These are phyloP conservation scores for Nicotiana benthamiana DNA, from an alignment of 257 asterid species.

Conservation along the genomic window DNA sequence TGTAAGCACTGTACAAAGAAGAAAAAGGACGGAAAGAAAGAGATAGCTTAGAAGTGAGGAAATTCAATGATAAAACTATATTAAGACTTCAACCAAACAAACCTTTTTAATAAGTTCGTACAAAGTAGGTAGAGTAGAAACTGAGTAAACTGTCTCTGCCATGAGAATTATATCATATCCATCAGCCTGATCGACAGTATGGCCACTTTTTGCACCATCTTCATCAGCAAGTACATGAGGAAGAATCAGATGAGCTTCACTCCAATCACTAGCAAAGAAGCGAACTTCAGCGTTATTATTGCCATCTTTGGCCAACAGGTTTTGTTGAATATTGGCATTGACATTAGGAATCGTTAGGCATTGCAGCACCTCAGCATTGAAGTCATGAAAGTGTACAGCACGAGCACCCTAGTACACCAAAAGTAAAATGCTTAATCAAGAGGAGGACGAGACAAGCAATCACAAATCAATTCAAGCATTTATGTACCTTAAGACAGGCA, in stretches of 20 bases:
- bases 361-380: conserved; percentile 81
- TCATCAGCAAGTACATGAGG: conserved; percentile 26
- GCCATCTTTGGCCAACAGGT: conserved; percentile 16
- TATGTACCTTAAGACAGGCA: conserved; percentile 62
- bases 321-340: conserved; percentile 42
- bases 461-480: background rate
- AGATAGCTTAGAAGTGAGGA: conserved; percentile 9
- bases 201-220: background rate
- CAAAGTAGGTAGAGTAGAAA: conserved; percentile 58
- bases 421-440: background rate
- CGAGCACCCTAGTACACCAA: conserved; percentile 50
- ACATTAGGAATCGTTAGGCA: conserved; percentile 88
- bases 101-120: conserved; percentile 75
- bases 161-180: conserved; percentile 80
- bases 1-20: conserved; percentile 44
- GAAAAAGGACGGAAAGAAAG: background rate
- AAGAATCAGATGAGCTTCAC: conserved; percentile 55
- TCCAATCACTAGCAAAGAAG: conserved; percentile 94
- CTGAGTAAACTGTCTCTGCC: conserved; percentile 96
- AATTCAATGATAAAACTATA: background rate
- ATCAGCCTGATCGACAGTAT: conserved; percentile 17
- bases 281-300: conserved; percentile 38
- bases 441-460: background rate
- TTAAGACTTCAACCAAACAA: background rate
- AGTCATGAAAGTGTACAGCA: conserved; percentile 87